Evolutionary conservation across 2,329 filamentous ascomycete genomes (phyloP), one percentile per base, ranked within the genome.

Genomic region (Xylariaceae sp.): DNA sequence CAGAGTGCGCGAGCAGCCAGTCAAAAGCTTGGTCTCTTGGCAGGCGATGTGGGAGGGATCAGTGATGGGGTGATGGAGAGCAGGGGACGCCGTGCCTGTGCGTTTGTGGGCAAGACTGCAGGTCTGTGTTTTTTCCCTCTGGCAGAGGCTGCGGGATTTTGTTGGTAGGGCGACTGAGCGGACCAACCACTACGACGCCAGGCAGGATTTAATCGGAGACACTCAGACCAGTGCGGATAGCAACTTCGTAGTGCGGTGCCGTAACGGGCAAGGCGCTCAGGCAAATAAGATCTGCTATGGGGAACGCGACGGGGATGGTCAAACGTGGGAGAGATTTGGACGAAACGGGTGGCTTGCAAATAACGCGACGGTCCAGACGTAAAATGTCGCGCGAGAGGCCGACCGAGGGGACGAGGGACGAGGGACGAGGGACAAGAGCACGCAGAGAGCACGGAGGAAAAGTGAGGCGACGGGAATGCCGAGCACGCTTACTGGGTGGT

Each of bases 131-230:
- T 56, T 55, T 50, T 45, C 41, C 42, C 40, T 39, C 40, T 42
- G 42, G 31, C 41, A 45, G 31, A 10, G 34, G 59, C 63, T 66
- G 64, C 64, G 64, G 63, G 64, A 67, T 67, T 67, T 66, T 65
- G 64, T 61, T 60, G 56, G 56, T 52, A 51, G 47, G 31, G 54
- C 46, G 59, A 47, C 51, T 42, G 31, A 33, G 39, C 47, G 19
- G 53, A 47, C 53, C 56, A 58, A 59, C 55, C 38, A 55, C 38
- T 16, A 42, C 38, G 31, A 33, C 33, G 45, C 14, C 42, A 45
- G 17, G 17, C 17, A 17, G 19, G 28, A 19, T 19, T 18, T 14
- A 18, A 28, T 13, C 18, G 16, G 41, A 28, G 18, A 38, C 16
- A n/a, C 42, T 28, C 14, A 31, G 54, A 55, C 62, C 61, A 62